Base-by-base conservation (phyloP, 1,284 basidiomycete genomes). In the Trichosporon sp. region DNA sequence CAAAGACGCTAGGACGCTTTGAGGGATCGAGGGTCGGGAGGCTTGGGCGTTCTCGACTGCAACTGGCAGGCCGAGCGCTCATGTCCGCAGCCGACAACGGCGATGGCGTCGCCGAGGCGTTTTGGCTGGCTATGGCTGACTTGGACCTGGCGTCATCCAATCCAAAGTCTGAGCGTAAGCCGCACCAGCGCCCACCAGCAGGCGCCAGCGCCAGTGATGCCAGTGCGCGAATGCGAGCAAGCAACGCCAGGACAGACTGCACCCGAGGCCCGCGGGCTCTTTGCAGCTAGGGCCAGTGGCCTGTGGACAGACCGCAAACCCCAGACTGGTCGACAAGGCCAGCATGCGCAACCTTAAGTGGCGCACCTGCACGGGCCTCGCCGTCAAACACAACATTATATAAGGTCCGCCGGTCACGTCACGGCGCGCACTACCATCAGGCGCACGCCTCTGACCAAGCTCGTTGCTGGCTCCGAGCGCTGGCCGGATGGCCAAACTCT, bases 41-140 rank as follows among this genome's bases (percentile, higher is more conserved):
- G 51, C 51, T 54, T 54, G 51, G 51, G 51, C 51, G 51, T 21
- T 19, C 16, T n/a, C 51, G 11, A 21, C 19, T 26, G 51, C 51
- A 16, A 54, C 51, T 54, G 51, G 51, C 51, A 54, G 51, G 51
- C 51, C n/a, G 51, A 21, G 51, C 51, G 51, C 51, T 54, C 51
- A 54, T 54, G 51, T 54, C 51, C 51, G 51, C 19, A 54, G 31
- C 31, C 32, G 59, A 32, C 12, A 7, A 14, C 32, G 32, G 59
- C 31, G 59, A 63, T 61, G 59, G 59, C 59, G 59, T 35, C 32
- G 59, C 32, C 59, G 59, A 37, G 59, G 59, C 59, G 59, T 32
- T n/a, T 8, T 63, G 59, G 59, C 59, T 63, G 59, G 59, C 59
- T 10, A n/a, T 63, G 59, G 59, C 59, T 63, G 59, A 35, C 32